Conservation (phyloP, 345 rosid species). For the Brassica nigra region DNA sequence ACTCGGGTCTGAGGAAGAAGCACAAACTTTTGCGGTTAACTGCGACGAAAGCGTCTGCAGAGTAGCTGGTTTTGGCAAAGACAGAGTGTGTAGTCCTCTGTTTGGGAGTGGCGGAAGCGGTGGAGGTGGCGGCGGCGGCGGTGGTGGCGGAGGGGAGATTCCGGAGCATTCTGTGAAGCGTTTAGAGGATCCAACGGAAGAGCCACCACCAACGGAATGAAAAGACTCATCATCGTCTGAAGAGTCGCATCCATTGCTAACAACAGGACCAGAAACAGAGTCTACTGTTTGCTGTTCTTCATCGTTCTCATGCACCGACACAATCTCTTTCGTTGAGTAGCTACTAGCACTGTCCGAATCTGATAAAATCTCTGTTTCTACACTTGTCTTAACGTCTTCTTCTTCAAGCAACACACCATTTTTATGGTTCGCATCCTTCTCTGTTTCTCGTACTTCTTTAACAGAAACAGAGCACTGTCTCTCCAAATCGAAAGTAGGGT, state of each 20-base stretch:
- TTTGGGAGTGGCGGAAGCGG: constrained; percentile 42
- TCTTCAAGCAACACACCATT: constrained; percentile 36
- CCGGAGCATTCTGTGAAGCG: constrained; percentile 23
- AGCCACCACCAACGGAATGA: constrained; percentile 62
- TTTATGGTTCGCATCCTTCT: constrained; percentile 4
- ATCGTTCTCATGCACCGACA: constrained; percentile 53
- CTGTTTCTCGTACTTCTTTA: constrained; percentile 28
- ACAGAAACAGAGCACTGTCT: constrained; percentile 45
- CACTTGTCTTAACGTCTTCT: constrained; percentile 38
- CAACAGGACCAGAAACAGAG: constrained; percentile 39
- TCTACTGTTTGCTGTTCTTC: constrained; percentile 39
- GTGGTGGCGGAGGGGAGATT: neutral
- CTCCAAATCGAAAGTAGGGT: constrained; percentile 70
- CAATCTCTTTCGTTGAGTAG: constrained; percentile 71
- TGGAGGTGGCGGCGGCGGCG: constrained; percentile 51
- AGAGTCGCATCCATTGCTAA: constrained; percentile 48
- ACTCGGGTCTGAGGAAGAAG: constrained; percentile 12
- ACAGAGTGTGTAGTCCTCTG: constrained; percentile 9
- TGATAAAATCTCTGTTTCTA: constrained; percentile 32
- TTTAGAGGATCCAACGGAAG: constrained; percentile 45
- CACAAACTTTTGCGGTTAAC: constrained; percentile 30
- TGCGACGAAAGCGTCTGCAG: constrained; percentile 36
- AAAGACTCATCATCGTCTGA: constrained; percentile 87
- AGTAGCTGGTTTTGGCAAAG: constrained; percentile 12
- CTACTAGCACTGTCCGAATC: constrained; percentile 57